Base-by-base conservation (phyloP, 2,329 filamentous ascomycete species). In the Zopfia rhizophila region DNA sequence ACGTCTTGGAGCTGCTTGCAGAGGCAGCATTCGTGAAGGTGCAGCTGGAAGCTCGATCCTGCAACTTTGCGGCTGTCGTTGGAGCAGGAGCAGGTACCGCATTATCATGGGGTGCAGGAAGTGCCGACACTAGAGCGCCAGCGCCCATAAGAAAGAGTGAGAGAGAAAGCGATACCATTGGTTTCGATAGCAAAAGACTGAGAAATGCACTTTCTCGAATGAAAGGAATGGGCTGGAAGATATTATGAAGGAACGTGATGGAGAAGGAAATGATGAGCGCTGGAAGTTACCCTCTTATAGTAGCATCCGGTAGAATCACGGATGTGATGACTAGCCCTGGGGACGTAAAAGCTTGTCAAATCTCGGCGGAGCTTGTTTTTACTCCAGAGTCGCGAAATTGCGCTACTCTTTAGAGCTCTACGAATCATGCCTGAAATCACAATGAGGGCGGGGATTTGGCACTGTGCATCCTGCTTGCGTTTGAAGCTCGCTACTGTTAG, bases 1-100 rank as follows among this genome's bases (percentile, higher is more conserved):
- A 74, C 6, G 64, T 58, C 67, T 82, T 82, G 58, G 73, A 73
- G 48, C 74, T 73, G 49, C 70, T 77, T 31, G 78, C 80, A 3
- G 73, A 58, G 4, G 75, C 72, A 38, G 79, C 77, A 38, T 77
- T 74, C 30, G 75, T 82, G 62, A 86, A 84, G 11, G 80, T 84
- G 68, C 83, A 86, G 46, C 68, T 65, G n/a, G 66, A 63, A 42
- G 63, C 55, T 36, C 56, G 56, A 46, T 65, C 55, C 31, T 49
- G 41, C 11, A 65, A 37, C 25, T 66, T 60, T 30, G 63, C 60
- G n/a, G 66, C 50, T 32, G 64, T 18, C 12, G 51, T 40, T 7
- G 55, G 65, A 24, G 60, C 61, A 51, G 63, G 60, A n/a, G n/a
- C n/a, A n/a, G n/a, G n/a, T n/a, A n/a, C n/a, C n/a, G n/a, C n/a